Conservation (phyloP, 768 basidiomycete genomes). For the Arthromyces matolae region DNA sequence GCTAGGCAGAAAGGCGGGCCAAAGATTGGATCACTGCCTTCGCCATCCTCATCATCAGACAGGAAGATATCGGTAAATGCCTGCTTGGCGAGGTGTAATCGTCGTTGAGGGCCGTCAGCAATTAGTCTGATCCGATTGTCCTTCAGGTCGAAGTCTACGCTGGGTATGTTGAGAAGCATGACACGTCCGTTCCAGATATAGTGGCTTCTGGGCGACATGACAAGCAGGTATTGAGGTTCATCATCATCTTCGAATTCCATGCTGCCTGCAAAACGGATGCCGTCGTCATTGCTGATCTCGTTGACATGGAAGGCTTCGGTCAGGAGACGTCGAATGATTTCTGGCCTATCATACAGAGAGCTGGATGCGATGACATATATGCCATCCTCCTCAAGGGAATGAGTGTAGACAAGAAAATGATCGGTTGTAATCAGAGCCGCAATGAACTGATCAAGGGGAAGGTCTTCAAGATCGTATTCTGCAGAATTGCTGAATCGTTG, state of each 20-base stretch:
- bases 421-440: constrained; percentile 74
- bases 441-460: constrained; percentile 78
- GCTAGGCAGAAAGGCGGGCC: constrained; percentile 48
- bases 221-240: constrained; percentile 71
- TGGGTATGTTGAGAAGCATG: constrained; percentile 70
- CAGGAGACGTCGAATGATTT: constrained; percentile 75
- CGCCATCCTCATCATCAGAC: constrained; percentile 62
- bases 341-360: constrained; percentile 70
- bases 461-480: constrained; percentile 78
- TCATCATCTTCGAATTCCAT: constrained; percentile 49
- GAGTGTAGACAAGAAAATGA: constrained; percentile 93
- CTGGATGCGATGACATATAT: constrained; percentile 85
- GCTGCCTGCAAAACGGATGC: constrained; percentile 37
- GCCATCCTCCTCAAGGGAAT: constrained; percentile 82
- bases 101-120: constrained; percentile 81
- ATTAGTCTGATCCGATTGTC: constrained; percentile 90
- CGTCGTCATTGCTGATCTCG: constrained; percentile 55
- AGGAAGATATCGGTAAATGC: constrained; percentile 65
- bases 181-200: constrained; percentile 94
- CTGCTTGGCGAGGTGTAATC: constrained; percentile 73
- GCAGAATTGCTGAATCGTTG: constrained; percentile 92
- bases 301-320: constrained; percentile 81
- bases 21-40: constrained; percentile 39
- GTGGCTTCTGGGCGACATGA: constrained; percentile 78
- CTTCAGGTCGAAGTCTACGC: constrained; percentile 75